These are phyloP conservation scores for Ilex asprella DNA, from an alignment of 257 asterid genomes.

Conservation along the genomic window DNA sequence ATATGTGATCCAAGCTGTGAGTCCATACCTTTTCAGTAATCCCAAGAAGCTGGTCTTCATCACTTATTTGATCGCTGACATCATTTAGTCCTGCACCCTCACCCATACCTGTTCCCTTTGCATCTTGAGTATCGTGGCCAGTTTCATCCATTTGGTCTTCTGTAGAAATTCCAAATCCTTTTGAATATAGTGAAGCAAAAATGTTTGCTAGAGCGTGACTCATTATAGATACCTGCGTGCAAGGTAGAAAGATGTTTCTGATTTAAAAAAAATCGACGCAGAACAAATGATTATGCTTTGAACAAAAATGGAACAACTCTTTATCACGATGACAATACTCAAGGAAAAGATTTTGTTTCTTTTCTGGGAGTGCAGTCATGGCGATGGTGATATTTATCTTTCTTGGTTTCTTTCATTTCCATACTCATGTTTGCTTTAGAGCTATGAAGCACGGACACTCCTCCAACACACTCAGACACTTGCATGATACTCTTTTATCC, in stretches of 20 bases:
- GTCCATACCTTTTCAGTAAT: conserved; percentile 50
- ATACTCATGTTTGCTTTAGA: no score
- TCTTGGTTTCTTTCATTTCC: no score
- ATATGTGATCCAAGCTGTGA: neutral
- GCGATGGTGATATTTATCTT: neutral
- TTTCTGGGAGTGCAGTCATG: neutral
- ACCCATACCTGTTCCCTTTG: conserved; percentile 91
- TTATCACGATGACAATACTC: neutral
- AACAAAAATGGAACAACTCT: neutral
- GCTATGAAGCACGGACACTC: no score
- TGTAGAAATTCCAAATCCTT: conserved; percentile 55
- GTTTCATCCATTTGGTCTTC: conserved; percentile 53
- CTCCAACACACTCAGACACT: no score
- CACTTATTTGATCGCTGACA: conserved; percentile 79
- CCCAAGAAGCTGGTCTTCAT: conserved; percentile 93
- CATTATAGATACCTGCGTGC: conserved; percentile 54
- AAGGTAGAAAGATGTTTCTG: conserved; percentile 2
- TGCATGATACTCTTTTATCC: no score
- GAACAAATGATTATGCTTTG: no score
- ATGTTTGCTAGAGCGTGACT: conserved; percentile 66
- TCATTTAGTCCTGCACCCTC: conserved; percentile 81
- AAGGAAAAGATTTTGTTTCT: neutral
- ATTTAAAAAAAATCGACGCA: neutral
- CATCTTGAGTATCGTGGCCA: conserved; percentile 51
- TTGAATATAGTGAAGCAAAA: conserved; percentile 57